Conservation (phyloP, 148 eudicot species). For the Camellia sinensis region DNA sequence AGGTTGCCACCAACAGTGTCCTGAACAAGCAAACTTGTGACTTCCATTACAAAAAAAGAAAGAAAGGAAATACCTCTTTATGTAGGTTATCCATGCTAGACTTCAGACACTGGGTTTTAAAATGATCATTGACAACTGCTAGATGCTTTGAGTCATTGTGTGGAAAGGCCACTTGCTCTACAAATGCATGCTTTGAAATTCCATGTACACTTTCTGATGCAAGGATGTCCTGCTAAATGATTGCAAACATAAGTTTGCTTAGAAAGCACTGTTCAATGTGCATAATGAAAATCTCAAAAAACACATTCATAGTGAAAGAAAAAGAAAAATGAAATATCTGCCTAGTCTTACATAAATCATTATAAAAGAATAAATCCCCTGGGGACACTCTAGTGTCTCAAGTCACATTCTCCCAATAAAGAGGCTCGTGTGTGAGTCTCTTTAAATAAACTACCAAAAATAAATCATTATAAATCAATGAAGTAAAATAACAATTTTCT, state of each 20-base stretch:
- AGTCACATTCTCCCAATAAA: too few species aligned
- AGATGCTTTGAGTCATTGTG: constrained; percentile 30
- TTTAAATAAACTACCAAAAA: too few species aligned
- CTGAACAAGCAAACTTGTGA: background rate
- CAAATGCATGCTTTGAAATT: constrained; percentile 23
- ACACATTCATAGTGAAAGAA: too few species aligned
- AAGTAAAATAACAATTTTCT: too few species aligned
- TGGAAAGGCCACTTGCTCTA: constrained; percentile 16
- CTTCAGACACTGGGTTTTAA: constrained; percentile 45
- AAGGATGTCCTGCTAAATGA: constrained; percentile 38
- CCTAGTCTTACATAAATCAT: too few species aligned
- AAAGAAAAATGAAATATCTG: too few species aligned
- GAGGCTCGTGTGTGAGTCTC: too few species aligned
- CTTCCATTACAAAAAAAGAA: background rate
- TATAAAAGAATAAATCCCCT: too few species aligned
- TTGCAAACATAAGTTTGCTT: background rate
- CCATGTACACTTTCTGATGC: constrained; percentile 29
- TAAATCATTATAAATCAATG: too few species aligned
- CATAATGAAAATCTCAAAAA: too few species aligned
- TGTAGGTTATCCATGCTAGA: constrained; percentile 80
- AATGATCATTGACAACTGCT: constrained; percentile 36
- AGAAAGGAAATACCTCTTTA: constrained; percentile 59
- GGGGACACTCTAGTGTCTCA: too few species aligned
- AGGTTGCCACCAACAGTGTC: background rate
- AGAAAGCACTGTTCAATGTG: too few species aligned